Evolutionary conservation across 2,329 filamentous ascomycete species (phyloP).

Genomic region (Epichloe sp.): DNA sequence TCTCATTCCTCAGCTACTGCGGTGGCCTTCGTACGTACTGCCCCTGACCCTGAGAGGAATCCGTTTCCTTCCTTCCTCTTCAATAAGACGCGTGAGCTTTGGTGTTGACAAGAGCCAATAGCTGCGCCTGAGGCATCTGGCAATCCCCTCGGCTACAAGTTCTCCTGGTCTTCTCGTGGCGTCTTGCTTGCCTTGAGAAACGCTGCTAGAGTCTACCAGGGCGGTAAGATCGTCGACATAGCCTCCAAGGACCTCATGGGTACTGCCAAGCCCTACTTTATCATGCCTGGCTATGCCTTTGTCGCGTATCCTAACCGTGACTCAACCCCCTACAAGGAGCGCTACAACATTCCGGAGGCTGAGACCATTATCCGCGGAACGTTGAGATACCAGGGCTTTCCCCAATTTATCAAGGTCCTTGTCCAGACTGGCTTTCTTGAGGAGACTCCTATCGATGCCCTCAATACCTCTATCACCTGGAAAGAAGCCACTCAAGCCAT

Average conservation of each 20-base stretch:
- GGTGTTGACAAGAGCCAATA: slow-evolving; percentile 31
- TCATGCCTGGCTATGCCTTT: slow-evolving; percentile 77
- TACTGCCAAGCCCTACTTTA: slow-evolving; percentile 66
- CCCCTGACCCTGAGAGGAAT: too few relatives aligned
- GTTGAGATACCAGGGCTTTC: slow-evolving; percentile 79
- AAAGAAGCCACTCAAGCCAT: slow-evolving; percentile 73
- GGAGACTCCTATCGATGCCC: slow-evolving; percentile 51
- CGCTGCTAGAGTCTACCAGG: slow-evolving; percentile 69
- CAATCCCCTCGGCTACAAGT: slow-evolving; percentile 76
- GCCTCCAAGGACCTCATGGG: slow-evolving; percentile 33
- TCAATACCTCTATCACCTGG: slow-evolving; percentile 61
- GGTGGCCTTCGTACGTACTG: slow-evolving; percentile 26
- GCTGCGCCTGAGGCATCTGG: slow-evolving; percentile 55
- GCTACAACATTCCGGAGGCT: slow-evolving; percentile 85
- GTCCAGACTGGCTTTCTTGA: slow-evolving; percentile 83
- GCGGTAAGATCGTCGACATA: slow-evolving; percentile 60
- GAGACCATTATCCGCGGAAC: slow-evolving; percentile 77
- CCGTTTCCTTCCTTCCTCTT: too few relatives aligned
- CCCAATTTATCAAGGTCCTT: slow-evolving; percentile 74
- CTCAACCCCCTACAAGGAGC: slow-evolving; percentile 73
- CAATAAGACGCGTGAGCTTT: too few relatives aligned
- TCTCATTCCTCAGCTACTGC: slow-evolving; percentile 72
- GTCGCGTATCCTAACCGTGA: slow-evolving; percentile 92
- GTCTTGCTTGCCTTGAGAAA: slow-evolving; percentile 81
- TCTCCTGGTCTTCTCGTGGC: slow-evolving; percentile 68